Base-by-base conservation (phyloP, 2,329 filamentous ascomycete species). In the Colletotrichum horii region DNA sequence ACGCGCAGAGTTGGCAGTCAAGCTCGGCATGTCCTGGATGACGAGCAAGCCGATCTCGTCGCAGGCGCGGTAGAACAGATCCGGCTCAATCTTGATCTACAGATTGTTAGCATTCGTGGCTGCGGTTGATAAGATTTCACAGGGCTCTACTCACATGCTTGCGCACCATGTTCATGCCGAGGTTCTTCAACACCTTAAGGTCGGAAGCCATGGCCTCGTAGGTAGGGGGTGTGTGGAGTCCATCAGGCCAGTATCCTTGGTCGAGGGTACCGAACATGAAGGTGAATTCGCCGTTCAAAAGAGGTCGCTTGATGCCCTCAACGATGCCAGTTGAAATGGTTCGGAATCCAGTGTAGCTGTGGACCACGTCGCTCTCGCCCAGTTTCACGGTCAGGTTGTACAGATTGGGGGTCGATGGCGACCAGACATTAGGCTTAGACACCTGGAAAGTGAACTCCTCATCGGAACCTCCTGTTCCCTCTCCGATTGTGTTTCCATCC, bases 171-270 rank as follows among this genome's bases (percentile, higher is more conserved):
- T 95, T 95, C 82, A 93, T 93, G 0, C 93, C 93, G 2, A 94
- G 85, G 2, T 85, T 84, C 83, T 95, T 95, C 71, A 94, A 82
- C 6, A 91, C 83, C 74, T 93, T 80, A 15, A 95, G 80, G 78
- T 95, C 93, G 70, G 88, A 94, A 0, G 91, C 84, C 91, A 95
- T 93, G 0, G 93, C 93, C 77, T 94, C 92, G 4, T 87, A 85
- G 11, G 87, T 94, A 0, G 93, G 93, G 0, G 93, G 89, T 0
- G 89, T 89, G 80, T 94, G 90, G 5, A 94, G 84, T 0, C 93
- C 93, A 79, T 94, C 93, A 0, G 93, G 93, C 93, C 93, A 94
- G 81, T 87, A 94, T 0, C 93, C 93, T 78, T 95, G 93, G 73
- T 95, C 93, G 0, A 95, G 86, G 0, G 93, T 93, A 4, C 92